Base-by-base conservation (phyloP, 371 early-diverging fungal species). In the Syncephalastrum racemosum region DNA sequence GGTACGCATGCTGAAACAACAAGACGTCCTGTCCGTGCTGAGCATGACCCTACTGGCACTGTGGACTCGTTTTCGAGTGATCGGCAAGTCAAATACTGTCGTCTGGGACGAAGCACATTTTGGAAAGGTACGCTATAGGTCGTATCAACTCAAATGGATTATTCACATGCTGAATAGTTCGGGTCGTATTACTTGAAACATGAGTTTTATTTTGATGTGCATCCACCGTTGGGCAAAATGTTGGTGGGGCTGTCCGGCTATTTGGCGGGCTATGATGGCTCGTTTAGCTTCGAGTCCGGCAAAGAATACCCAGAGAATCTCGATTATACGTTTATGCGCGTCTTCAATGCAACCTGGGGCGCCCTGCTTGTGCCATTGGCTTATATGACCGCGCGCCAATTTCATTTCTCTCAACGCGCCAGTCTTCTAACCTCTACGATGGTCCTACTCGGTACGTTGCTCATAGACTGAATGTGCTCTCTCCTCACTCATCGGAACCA, bases 211-310 rank as follows among this genome's bases (percentile, higher is more conserved):
- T 98, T 97, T 72, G 99, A 99, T 75, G 99, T 99, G 1, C 99
- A 99, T 79, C 99, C 99, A 44, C 99, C 99, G 1, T 84, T 99
- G 43, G 99, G 99, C 48, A 99, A 99, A 76, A 94, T 99, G 82
- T 79, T 99, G 23, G 90, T 96, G 14, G 99, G 94, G 2, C 73
- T 99, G 10, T 87, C 96, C 13, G 99, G 95, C 48, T 73, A 85
- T 40, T 49, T 99, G 10, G 92, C 90, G 24, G 92, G 94, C 3
- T 98, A 95, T 65, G 77, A 96, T 68, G 95, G 95, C 4, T 73
- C 84, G 0, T 99, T 97, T 67, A 81, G 75, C 4, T 99, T 99
- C 63, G 88, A 91, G 41, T 95, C 96, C 14, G 97, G 94, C 6
- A 78, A 75, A 12, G 66, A 61, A 5, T 99, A 97, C 71, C 98